Conservation (phyloP, 352 stramenopile genomes). For the Thraustochytrium striatum region DNA sequence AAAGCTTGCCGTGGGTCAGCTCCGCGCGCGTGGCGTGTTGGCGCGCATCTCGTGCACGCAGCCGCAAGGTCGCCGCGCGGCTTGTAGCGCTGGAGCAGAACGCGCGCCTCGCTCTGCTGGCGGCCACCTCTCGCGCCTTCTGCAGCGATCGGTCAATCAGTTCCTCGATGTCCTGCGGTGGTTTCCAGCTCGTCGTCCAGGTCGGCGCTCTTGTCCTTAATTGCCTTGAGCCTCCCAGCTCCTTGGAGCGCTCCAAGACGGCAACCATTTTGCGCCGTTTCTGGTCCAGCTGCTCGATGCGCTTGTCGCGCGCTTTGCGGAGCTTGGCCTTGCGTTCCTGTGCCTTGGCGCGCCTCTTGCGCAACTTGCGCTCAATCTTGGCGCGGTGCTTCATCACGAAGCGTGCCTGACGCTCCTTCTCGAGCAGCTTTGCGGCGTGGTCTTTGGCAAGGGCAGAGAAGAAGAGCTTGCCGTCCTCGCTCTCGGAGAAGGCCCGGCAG, state of each 20-base stretch:
- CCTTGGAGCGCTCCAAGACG: background rate
- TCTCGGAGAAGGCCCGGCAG: background rate
- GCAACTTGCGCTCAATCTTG: background rate
- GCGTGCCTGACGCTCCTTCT: constrained; percentile 25
- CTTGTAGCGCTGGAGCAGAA: no score
- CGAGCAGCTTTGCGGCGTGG: constrained; percentile 5
- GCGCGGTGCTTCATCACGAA: constrained; percentile 1
- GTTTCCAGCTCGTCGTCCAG: constrained; percentile 5
- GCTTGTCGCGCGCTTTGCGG: background rate
- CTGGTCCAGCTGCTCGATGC: constrained; percentile 19
- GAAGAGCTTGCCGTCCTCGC: constrained; percentile 17
- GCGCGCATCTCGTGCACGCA: background rate
- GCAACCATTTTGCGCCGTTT: constrained; percentile 10
- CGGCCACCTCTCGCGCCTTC: no score
- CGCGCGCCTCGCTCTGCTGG: no score
- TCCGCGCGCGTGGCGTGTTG: background rate
- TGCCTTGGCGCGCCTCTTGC: background rate
- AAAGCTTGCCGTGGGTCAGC: background rate
- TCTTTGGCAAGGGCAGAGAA: background rate
- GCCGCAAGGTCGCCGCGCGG: background rate
- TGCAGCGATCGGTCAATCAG: no score
- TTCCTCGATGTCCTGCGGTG: constrained; percentile 32
- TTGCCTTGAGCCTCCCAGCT: no score
- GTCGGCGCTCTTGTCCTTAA: background rate
- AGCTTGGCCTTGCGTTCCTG: background rate